These are phyloP conservation scores for Suillus lakei DNA, from an alignment of 768 basidiomycete genomes.

Conservation along the genomic window DNA sequence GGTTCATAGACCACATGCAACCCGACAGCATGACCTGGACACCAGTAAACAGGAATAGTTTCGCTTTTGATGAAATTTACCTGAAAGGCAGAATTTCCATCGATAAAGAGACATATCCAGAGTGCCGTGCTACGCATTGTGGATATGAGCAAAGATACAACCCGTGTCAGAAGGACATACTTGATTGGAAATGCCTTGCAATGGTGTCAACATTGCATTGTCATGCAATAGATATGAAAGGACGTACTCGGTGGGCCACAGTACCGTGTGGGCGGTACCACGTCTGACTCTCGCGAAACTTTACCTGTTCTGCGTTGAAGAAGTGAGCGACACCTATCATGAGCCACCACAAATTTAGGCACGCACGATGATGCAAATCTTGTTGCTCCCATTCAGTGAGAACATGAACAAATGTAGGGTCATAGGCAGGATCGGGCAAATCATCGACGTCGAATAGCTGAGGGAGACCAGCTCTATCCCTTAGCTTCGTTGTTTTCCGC, in stretches of 20 bases:
- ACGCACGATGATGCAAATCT: conserved; percentile 67
- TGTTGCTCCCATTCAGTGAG: conserved; percentile 67
- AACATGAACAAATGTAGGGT: conserved; percentile 74
- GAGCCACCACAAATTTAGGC: background rate
- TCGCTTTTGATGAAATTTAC: conserved; percentile 32
- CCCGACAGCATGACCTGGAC: conserved; percentile 66
- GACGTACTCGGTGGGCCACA: conserved; percentile 71
- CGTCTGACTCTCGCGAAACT: conserved; percentile 73
- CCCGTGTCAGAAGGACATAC: conserved; percentile 20
- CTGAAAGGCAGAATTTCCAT: conserved; percentile 84
- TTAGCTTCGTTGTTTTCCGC: conserved; percentile 57
- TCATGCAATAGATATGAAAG: conserved; percentile 2
- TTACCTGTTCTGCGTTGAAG: conserved; percentile 57
- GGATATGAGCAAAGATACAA: background rate
- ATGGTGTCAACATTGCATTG: conserved; percentile 12
- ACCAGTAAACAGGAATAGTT: conserved; percentile 5
- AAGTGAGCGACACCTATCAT: conserved; percentile 9
- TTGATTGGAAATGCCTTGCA: conserved; percentile 72
- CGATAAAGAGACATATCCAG: conserved; percentile 71
- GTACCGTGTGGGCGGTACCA: conserved; percentile 91
- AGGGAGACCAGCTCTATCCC: conserved; percentile 67
- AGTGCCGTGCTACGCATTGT: conserved; percentile 59
- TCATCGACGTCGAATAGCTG: conserved; percentile 77
- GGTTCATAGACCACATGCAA: conserved; percentile 81
- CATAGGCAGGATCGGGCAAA: conserved; percentile 76